Evolutionary conservation across 495 filamentous ascomycete genomes (phyloP), one percentile per base, ranked within the genome.

Genomic region (Cercophora scortea): DNA sequence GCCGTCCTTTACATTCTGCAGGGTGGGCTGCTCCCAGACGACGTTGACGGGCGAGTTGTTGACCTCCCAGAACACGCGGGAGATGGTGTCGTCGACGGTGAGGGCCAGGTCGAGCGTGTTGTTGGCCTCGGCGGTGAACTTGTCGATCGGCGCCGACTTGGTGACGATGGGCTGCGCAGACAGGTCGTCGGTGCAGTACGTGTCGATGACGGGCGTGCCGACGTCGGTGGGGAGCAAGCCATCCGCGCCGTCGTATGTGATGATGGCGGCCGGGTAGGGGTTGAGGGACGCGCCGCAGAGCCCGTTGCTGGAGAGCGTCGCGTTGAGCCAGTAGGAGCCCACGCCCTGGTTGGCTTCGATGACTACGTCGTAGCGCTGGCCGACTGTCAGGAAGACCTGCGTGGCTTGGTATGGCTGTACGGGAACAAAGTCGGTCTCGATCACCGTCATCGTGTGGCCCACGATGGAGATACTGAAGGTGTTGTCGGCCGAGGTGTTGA

Each of bases 281-380:
- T 43, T 43, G 15, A 8, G 8, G 3, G 42, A 43, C 18, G 42
- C 8, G 8, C 42, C 42, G 42, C 42, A 43, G 15, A 43, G 42
- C 8, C 42, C 42, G 15, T 13, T n/a, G 42, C 12, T 17, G 42
- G 42, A 13, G 8, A 43, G 15, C 12, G 42, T 43, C 10, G 25
- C 62, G 40, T 64, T 58, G 45, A 71, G 56, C 84, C 84, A 88
- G 65, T 82, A 87, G 53, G 76, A 71, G 33, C 52, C 65, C 42
- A 56, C 50, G 0, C 54, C 52, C 50, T 79, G 66, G 45, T 78
- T 70, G 6, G 82, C 80, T 36, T 75, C 73, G 36, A 88, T 73
- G 45, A 85, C 77, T 15, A 87, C 67, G 54, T 87, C 78, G 61
- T 85, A 84, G 32, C 85, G 74, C 60, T 87, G 81, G 4, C 81